phyloP scores from a whole-genome alignment of 176 grass and related monocot genomes.

The Tillandsia leiboldiana region DNA sequence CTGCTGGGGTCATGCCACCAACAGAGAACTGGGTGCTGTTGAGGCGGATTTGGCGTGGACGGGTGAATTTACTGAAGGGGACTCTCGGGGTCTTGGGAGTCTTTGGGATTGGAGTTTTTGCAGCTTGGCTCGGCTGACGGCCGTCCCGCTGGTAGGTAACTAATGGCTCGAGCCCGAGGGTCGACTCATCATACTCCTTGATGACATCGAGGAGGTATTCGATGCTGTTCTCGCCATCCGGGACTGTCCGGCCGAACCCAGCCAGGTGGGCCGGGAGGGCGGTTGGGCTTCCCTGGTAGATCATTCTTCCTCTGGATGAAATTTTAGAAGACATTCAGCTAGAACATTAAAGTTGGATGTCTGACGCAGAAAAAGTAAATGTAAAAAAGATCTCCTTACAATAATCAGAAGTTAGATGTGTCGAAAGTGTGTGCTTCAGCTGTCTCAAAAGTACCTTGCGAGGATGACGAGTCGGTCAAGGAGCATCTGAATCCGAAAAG shows the following conservation, averaged over 20 bases:
- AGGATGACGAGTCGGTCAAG: slow-evolving; percentile 73
- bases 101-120: slow-evolving; percentile 32
- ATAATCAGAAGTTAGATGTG: background rate
- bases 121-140: slow-evolving; percentile 34
- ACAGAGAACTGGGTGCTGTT: slow-evolving; percentile 52
- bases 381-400: too few species aligned
- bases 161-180: slow-evolving; percentile 45
- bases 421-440: background rate
- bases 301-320: slow-evolving; percentile 42
- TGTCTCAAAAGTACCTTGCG: slow-evolving; percentile 26
- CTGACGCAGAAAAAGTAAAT: too few species aligned
- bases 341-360: too few species aligned
- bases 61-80: slow-evolving; percentile 40
- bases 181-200: slow-evolving; percentile 66
- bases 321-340: background rate
- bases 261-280: slow-evolving; percentile 38
- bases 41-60: slow-evolving; percentile 40
- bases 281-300: slow-evolving; percentile 42
- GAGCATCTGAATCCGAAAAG: slow-evolving; percentile 78
- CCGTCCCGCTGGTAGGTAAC: slow-evolving; percentile 61
- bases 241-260: slow-evolving; percentile 44
- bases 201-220: slow-evolving; percentile 67
- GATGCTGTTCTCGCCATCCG: slow-evolving; percentile 66
- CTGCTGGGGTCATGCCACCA: slow-evolving; percentile 19
- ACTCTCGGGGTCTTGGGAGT: slow-evolving; percentile 42